Conservation (phyloP, 257 asterid species). For the Ballota nigra region DNA sequence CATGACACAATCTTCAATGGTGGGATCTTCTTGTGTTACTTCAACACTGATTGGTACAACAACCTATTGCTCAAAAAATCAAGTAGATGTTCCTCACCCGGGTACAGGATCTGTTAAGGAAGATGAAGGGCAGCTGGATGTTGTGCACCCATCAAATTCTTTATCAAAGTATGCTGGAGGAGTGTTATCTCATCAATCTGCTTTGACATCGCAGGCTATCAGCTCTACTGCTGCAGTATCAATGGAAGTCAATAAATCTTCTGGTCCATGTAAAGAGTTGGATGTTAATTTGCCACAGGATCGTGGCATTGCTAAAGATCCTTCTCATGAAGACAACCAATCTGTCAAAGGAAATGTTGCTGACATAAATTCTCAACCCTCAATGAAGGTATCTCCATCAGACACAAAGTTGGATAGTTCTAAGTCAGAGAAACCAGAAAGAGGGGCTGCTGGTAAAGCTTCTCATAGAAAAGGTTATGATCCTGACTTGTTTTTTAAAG, state of each 20-base stretch:
- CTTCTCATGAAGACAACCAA: constrained; percentile 34
- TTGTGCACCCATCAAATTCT: constrained; percentile 39
- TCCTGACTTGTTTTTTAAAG: constrained; percentile 88
- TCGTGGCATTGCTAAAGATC: constrained; percentile 24
- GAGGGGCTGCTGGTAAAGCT: constrained; percentile 54
- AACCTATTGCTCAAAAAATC: constrained; percentile 58
- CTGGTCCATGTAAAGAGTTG: constrained; percentile 29
- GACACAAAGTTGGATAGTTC: constrained; percentile 49
- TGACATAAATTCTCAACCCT: constrained; percentile 41
- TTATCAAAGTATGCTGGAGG: constrained; percentile 35
- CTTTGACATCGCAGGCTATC: constrained; percentile 34
- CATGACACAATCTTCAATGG: constrained; percentile 70
- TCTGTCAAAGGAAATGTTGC: constrained; percentile 37
- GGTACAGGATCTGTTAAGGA: constrained; percentile 37
- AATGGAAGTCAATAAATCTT: constrained; percentile 33
- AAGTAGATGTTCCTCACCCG: constrained; percentile 28
- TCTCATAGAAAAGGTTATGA: constrained; percentile 83
- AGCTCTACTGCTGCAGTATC: constrained; percentile 33
- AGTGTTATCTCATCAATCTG: constrained; percentile 35
- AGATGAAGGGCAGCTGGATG: constrained; percentile 33
- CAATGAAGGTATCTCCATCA: constrained; percentile 38
- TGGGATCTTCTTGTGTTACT: constrained; percentile 73
- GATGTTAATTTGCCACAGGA: constrained; percentile 38
- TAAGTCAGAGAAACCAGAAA: constrained; percentile 58
- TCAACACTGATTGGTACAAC: constrained; percentile 69